phyloP scores from a whole-genome alignment of 495 filamentous ascomycete genomes.

The Podospora didyma region DNA sequence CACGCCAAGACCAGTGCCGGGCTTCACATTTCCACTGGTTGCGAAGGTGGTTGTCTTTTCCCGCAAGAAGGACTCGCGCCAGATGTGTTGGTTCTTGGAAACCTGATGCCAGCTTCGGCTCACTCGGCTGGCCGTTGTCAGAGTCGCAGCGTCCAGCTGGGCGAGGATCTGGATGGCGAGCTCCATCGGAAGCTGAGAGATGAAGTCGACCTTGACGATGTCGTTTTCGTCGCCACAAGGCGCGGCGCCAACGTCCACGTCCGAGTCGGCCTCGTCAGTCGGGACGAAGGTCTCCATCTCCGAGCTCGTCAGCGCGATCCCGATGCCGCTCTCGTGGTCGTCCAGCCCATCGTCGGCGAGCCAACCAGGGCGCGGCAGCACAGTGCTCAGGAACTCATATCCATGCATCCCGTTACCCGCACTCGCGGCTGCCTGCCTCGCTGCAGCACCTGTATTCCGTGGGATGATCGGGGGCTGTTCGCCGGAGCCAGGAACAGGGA shows the following conservation, averaged over 20 bases:
- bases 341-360: slow-evolving; percentile 36
- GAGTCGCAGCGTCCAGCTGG: slow-evolving; percentile 60
- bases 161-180: slow-evolving; percentile 68
- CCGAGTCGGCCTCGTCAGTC: slow-evolving; percentile 22
- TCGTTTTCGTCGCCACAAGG: slow-evolving; percentile 29
- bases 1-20: slow-evolving; percentile 45
- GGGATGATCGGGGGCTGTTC: slow-evolving; percentile 52
- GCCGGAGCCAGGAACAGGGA: slow-evolving; percentile 45
- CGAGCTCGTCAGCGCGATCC: slow-evolving; percentile 59
- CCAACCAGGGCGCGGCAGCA: slow-evolving; percentile 25
- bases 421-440: slow-evolving; percentile 65
- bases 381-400: slow-evolving; percentile 47
- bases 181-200: slow-evolving; percentile 63
- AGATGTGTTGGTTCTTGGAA: slow-evolving; percentile 63
- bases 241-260: slow-evolving; percentile 36
- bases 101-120: slow-evolving; percentile 60
- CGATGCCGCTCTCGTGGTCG: slow-evolving; percentile 77
- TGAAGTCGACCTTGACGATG: slow-evolving; percentile 58
- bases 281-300: slow-evolving; percentile 38
- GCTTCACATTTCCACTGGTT: slow-evolving; percentile 40
- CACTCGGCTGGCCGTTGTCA: slow-evolving; percentile 59
- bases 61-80: slow-evolving; percentile 71
- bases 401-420: slow-evolving; percentile 51
- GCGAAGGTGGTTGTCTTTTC: slow-evolving; percentile 56
- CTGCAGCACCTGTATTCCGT: slow-evolving; percentile 57